Evolutionary conservation across 176 grass and related monocot species (phyloP).

Genomic region (Areca catechu): DNA sequence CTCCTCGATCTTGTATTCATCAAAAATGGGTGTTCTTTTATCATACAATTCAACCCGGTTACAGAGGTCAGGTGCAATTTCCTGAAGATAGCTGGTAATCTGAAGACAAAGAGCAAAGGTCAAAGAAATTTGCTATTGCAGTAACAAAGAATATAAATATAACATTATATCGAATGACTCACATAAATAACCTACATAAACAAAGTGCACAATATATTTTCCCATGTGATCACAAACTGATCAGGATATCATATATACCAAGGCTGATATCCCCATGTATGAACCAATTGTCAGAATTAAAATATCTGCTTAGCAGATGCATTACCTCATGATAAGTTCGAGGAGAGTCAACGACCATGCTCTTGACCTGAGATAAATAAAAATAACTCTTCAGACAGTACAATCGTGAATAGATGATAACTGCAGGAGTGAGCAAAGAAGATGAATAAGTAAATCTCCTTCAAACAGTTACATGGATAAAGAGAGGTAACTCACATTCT

Average conservation of each 20-base stretch:
- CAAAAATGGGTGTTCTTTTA: slow-evolving; percentile 83
- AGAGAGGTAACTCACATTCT: slow-evolving; percentile 55
- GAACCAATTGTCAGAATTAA: neutral
- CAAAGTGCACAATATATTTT: too few species aligned
- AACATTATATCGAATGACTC: too few species aligned
- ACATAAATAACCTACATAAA: too few species aligned
- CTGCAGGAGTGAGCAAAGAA: neutral
- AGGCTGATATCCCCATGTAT: neutral
- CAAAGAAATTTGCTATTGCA: neutral
- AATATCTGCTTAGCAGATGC: neutral
- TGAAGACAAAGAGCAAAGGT: slow-evolving; percentile 23
- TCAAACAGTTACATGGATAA: neutral
- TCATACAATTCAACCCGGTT: slow-evolving; percentile 71
- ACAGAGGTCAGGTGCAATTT: slow-evolving; percentile 88
- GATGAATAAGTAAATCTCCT: neutral
- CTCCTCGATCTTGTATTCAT: slow-evolving; percentile 88
- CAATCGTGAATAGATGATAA: slow-evolving; percentile 2
- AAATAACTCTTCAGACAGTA: neutral
- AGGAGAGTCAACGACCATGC: slow-evolving; percentile 89
- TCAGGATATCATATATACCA: too few species aligned
- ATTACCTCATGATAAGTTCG: slow-evolving; percentile 76
- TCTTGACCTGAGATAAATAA: slow-evolving; percentile 54
- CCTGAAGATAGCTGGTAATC: slow-evolving; percentile 79
- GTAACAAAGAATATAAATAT: neutral
- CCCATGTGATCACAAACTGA: too few species aligned